These are phyloP conservation scores for Cordyceps farinosa DNA, from an alignment of 2,329 filamentous ascomycete genomes.

Conservation along the genomic window DNA sequence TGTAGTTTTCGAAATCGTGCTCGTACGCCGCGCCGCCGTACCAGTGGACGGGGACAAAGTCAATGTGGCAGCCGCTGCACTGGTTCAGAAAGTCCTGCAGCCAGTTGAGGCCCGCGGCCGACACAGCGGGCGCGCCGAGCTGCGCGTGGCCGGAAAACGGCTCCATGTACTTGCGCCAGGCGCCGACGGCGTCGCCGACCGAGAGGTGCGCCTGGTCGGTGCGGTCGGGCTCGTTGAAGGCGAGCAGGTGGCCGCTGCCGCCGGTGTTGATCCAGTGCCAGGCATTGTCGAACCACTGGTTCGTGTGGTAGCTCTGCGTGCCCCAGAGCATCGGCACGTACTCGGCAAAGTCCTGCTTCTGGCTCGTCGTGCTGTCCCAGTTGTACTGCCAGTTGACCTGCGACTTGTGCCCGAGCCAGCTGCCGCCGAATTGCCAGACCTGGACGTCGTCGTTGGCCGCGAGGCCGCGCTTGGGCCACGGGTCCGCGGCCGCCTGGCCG, in stretches of 20 bases:
- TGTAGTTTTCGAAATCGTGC: constrained; percentile 41
- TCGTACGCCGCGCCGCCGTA: constrained; percentile 37
- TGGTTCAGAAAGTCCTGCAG: constrained; percentile 38
- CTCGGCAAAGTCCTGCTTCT: constrained; percentile 23
- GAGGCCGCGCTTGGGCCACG: constrained; percentile 47
- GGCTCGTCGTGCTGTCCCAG: constrained; percentile 25
- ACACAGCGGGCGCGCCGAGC: constrained; percentile 46
- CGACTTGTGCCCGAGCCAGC: constrained; percentile 1
- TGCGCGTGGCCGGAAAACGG: constrained; percentile 41
- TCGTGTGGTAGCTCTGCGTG: constrained; percentile 20
- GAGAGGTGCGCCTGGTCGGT: constrained; percentile 25
- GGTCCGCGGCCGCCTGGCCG: not conserved
- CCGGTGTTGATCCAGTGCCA: constrained; percentile 21
- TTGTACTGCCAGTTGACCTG: constrained; percentile 27
- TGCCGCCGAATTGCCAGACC: constrained; percentile 23
- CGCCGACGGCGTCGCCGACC: constrained; percentile 35
- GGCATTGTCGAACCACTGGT: constrained; percentile 20
- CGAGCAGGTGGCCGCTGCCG: constrained; percentile 23
- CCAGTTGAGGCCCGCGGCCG: constrained; percentile 43
- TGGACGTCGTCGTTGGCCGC: constrained; percentile 34
- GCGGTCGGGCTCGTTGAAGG: constrained; percentile 27
- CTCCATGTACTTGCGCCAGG: constrained; percentile 42
- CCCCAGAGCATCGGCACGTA: constrained; percentile 28
- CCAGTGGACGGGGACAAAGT: constrained; percentile 46
- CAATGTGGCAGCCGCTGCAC: constrained; percentile 42